Base-by-base conservation (phyloP, 164 flowering plant genomes). In the Berberis thunbergii region DNA sequence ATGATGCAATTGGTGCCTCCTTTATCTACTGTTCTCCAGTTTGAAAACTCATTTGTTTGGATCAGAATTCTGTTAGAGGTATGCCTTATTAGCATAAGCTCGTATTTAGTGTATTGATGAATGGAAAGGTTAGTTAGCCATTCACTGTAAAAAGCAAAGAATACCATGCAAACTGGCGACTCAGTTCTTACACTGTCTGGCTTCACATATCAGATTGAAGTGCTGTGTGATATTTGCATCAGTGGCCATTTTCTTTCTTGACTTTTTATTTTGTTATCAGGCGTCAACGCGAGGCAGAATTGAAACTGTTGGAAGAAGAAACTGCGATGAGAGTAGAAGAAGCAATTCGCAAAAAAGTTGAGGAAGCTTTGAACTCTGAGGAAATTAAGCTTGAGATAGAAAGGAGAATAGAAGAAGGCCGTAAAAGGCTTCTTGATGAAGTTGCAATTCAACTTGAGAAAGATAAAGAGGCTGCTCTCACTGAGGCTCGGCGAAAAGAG, bases 231-330 rank as follows among this genome's bases (percentile, higher is more conserved):
- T 42, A 42, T 64, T 49, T 67, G 64, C 41, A 48, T 49, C 39
- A 61, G 63, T 66, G 67, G 64, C 65, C 64, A 69, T 60, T 68
- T 73, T 66, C 69, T 54, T 57, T 61, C 12, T 73, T 76, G 68
- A 79, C 74, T 74, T 80, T 75, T 49, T 44, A 49, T 44, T 76
- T 63, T 64, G 57, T 26, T 69, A 59, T 62, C 83, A 95, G 99
- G 96, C 90, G 88, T 62, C 97, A 91, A 62, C 86, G 78, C 65
- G 97, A 91, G 75, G 96, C 97, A 44, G 97, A 95, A 65, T 46
- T 82, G 70, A 91, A 88, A 78, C 67, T 95, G 63, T 64, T 95
- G 26, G 97, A 91, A 78, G 99, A 95, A 80, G 99, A 95, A 80
- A 95, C 97, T 60, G 77, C 90, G 39, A 85, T 74, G 69, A 81